These are phyloP conservation scores for Arthroderma sp. DNA, from an alignment of 2,329 filamentous ascomycete genomes.

Conservation along the genomic window DNA sequence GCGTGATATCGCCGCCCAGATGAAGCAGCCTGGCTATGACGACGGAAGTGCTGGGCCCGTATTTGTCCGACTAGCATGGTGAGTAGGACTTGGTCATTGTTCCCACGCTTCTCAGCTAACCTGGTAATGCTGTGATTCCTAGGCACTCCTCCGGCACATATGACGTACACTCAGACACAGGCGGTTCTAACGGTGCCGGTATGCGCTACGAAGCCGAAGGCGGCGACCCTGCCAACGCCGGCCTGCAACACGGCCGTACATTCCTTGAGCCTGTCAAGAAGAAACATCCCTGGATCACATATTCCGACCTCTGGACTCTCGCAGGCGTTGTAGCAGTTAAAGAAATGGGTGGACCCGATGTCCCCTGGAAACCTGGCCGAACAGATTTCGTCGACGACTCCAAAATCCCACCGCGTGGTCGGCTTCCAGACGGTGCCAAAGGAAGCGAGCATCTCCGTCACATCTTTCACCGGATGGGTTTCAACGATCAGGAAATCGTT, in stretches of 20 bases:
- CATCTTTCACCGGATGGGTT: conserved; percentile 49
- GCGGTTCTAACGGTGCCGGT: conserved; percentile 51
- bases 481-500: conserved; percentile 48
- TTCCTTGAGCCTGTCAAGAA: conserved; percentile 51
- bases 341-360: conserved; percentile 46
- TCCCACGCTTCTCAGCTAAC: not conserved
- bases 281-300: conserved; percentile 50
- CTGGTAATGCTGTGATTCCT: not conserved
- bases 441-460: conserved; percentile 42
- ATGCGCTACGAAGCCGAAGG: conserved; percentile 54
- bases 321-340: conserved; percentile 46
- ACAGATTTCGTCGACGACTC: conserved; percentile 51
- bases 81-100: conserved; percentile 13
- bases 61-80: conserved; percentile 51
- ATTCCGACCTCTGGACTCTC: conserved; percentile 53
- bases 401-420: conserved; percentile 45
- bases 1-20: conserved; percentile 40
- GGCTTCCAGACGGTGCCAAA: conserved; percentile 42
- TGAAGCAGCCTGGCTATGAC: conserved; percentile 50
- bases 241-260: conserved; percentile 49
- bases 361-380: conserved; percentile 45
- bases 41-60: conserved; percentile 53
- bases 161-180: conserved; percentile 45
- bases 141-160: conserved; percentile 55
- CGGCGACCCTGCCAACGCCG: conserved; percentile 52